A percentile compares a stretch with the other conserved stretches of the same genome.
Conservation (phyloP, 805 yeast species). For the Alloascoidea africana region DNA sequence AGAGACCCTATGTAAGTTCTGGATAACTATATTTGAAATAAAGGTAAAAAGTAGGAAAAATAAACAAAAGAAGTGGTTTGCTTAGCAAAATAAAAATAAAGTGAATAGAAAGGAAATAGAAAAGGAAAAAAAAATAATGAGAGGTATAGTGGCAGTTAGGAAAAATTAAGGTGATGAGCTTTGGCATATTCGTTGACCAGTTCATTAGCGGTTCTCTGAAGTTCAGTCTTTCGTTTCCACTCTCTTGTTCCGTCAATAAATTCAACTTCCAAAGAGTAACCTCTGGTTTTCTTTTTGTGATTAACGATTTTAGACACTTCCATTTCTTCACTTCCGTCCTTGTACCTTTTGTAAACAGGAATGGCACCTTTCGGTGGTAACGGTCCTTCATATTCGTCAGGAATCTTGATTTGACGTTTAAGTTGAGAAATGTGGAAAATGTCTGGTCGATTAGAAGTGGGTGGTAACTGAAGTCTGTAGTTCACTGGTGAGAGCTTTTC, state of each 20-base stretch:
- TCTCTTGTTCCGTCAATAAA: background rate
- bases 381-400: background rate
- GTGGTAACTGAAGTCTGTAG: background rate
- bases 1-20: too few relatives aligned
- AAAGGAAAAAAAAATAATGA: too few relatives aligned
- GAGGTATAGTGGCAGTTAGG: too few relatives aligned
- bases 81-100: too few relatives aligned
- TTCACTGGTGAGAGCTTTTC: background rate
- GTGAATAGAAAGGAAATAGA: too few relatives aligned
- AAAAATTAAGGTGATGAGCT: conserved; percentile 1
- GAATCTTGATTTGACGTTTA: background rate
- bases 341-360: background rate
- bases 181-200: background rate
- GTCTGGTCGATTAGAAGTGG: background rate
- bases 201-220: background rate
- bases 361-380: background rate
- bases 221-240: background rate
- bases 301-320: background rate
- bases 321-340: background rate
- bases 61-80: too few relatives aligned
- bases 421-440: background rate
- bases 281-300: conserved; percentile 1
- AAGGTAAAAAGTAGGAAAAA: too few relatives aligned
- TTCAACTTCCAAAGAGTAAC: background rate
- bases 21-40: too few relatives aligned